Conservation (phyloP, 164 flowering plant genomes). For the Echeveria elegans region DNA sequence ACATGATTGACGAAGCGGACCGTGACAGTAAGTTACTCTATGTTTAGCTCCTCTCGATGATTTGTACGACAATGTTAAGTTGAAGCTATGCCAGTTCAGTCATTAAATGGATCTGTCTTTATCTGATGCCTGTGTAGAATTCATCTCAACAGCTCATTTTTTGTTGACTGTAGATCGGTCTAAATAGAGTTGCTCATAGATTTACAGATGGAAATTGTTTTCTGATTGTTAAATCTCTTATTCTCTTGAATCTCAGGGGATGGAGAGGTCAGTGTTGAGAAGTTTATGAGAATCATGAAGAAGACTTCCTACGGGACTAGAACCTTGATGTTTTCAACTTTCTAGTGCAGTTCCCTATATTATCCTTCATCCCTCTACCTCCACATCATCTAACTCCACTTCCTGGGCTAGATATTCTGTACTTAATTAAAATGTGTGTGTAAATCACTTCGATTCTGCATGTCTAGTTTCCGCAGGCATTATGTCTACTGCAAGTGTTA, state of each 20-base stretch:
- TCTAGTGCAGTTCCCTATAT: neutral
- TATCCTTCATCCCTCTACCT: neutral
- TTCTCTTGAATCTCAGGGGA: slow-evolving; percentile 36
- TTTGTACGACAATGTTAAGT: neutral
- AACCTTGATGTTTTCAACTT: neutral
- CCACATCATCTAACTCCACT: neutral
- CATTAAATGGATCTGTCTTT: neutral
- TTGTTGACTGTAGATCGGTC: too few species aligned
- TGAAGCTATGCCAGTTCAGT: neutral
- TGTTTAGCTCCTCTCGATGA: neutral
- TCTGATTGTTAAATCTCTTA: neutral
- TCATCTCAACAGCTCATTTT: neutral
- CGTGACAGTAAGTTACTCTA: slow-evolving; percentile 55
- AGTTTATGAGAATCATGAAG: slow-evolving; percentile 85
- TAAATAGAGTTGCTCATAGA: too few species aligned
- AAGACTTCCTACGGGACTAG: slow-evolving; percentile 28
- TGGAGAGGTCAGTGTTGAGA: slow-evolving; percentile 71
- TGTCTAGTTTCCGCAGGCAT: neutral
- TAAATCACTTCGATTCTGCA: neutral
- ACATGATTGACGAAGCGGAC: slow-evolving; percentile 89
- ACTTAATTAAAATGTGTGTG: neutral
- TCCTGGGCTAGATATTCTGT: neutral
- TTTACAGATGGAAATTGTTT: neutral
- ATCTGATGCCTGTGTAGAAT: neutral
- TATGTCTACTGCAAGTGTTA: neutral